phyloP scores from a whole-genome alignment of 345 rosid species.

The Bruguiera gymnorhiza region DNA sequence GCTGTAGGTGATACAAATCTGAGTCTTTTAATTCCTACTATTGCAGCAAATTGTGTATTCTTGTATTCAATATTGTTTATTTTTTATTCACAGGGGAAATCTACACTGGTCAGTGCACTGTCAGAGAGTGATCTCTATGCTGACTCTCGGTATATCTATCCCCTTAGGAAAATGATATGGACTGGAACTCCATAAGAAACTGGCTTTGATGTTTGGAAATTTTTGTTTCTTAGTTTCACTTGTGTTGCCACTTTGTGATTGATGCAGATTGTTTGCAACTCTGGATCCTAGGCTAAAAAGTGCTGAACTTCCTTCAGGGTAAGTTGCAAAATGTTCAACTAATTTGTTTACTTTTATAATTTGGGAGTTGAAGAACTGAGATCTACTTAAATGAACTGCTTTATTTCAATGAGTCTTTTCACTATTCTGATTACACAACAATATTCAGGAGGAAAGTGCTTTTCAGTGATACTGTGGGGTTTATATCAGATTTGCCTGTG shows the following conservation, averaged over 20 bases:
- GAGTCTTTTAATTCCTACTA: constrained; percentile 2
- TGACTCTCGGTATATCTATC: constrained; percentile 61
- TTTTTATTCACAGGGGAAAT: constrained; percentile 64
- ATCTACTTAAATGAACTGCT: neutral
- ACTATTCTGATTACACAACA: constrained; percentile 3
- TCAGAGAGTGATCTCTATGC: constrained; percentile 70
- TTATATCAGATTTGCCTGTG: constrained; percentile 87
- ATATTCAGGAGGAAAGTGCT: constrained; percentile 74
- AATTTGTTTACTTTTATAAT: constrained; percentile 1
- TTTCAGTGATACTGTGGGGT: constrained; percentile 91
- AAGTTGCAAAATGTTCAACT: constrained; percentile 13
- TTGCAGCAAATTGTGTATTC: constrained; percentile 1
- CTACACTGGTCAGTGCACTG: constrained; percentile 71
- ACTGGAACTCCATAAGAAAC: constrained; percentile 7
- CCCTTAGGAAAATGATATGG: constrained; percentile 13
- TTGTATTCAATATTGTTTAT: neutral
- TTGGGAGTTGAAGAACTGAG: constrained; percentile 1
- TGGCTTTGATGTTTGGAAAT: constrained; percentile 5
- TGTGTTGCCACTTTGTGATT: constrained; percentile 9
- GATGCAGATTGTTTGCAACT: constrained; percentile 76
- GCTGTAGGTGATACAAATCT: constrained; percentile 59
- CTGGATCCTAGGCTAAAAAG: constrained; percentile 74
- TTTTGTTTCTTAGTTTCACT: constrained; percentile 6
- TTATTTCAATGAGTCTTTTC: neutral
- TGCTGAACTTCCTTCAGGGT: constrained; percentile 75